Base-by-base conservation (phyloP, 2,329 filamentous ascomycete species). In the Balansia obtecta region DNA sequence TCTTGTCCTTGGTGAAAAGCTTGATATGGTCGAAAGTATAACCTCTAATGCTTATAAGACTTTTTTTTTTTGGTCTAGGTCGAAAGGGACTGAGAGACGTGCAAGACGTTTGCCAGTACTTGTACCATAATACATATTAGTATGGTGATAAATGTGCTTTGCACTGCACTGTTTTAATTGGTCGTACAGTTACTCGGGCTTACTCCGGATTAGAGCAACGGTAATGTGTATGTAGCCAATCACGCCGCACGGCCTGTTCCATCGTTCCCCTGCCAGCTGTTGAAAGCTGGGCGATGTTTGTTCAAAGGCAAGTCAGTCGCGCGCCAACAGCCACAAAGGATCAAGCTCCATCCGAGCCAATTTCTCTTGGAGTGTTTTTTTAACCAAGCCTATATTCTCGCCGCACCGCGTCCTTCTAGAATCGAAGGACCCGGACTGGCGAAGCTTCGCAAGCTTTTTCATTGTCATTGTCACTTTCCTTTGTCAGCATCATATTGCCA, bases 251-350 rank as follows among this genome's bases (percentile, higher is more conserved):
- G n/a, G 12, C 8, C 11, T 33, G 20, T 11, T 39, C 34, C 22
- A 30, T 30, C 32, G 37, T 47, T 47, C 9, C 45, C 45, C 34
- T 47, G 45, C 45, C 45, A 47, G 33, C 45, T 47, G 33, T 34
- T 13, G 20, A 39, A 18, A 16, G 20, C 45, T 32, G 42, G 9
- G 39, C 8, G 13, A 22, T 42, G 22, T 20, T 33, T 39, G 46
- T 37, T 37, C n/a, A 11, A 27, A 27, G 37, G 15, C 46, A 27
- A 27, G 37, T 9, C 46, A 41, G 18, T 38, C 46, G 46, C 46
- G 39, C 22, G 22, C 38, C 32, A n/a, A 27, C 46, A 49, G 46
- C 46, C 46, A 43, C 27, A 41, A 37, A 15, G 15, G 32, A 22
- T 11, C 15, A 16, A 48, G 45, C 45, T 47, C 45, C n/a, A 39